Evolutionary conservation across 2,329 filamentous ascomycete genomes (phyloP).

Genomic region (Sporothrix brasiliensis): DNA sequence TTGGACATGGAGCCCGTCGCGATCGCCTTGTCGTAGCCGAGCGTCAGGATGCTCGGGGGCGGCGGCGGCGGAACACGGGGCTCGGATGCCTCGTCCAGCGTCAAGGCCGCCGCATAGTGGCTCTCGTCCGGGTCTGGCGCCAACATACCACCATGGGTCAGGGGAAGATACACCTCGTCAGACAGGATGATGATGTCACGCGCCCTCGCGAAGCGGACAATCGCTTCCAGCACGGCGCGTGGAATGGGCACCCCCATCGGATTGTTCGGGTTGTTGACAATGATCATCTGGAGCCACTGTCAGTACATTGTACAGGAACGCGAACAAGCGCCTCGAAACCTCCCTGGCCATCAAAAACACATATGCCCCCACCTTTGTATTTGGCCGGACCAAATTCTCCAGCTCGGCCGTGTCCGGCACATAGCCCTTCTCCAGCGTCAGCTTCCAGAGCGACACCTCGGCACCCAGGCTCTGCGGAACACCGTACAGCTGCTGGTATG

Average conservation of each 20-base stretch:
- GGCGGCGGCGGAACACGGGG: constrained; percentile 41
- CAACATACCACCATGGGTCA: constrained; percentile 66
- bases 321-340: too few relatives aligned
- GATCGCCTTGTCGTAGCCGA: constrained; percentile 72
- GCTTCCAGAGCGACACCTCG: constrained; percentile 75
- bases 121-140: constrained; percentile 46
- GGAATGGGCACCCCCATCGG: constrained; percentile 74
- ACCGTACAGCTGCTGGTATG: constrained; percentile 81
- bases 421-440: constrained; percentile 66
- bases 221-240: constrained; percentile 59
- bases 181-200: constrained; percentile 68
- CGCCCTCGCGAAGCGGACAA: constrained; percentile 65
- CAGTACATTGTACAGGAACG: not conserved
- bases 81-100: not conserved
- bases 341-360: not conserved
- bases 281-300: constrained; percentile 48
- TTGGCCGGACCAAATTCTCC: constrained; percentile 63
- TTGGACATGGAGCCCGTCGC: constrained; percentile 83
- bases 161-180: constrained; percentile 82
- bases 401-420: constrained; percentile 68
- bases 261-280: constrained; percentile 76
- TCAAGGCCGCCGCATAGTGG: constrained; percentile 38
- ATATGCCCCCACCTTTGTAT: constrained; percentile 66
- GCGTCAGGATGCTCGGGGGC: constrained; percentile 69
- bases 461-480: constrained; percentile 75